These are phyloP conservation scores for Cladorrhinum sp. DNA, from an alignment of 2,329 filamentous ascomycete species.

Conservation along the genomic window DNA sequence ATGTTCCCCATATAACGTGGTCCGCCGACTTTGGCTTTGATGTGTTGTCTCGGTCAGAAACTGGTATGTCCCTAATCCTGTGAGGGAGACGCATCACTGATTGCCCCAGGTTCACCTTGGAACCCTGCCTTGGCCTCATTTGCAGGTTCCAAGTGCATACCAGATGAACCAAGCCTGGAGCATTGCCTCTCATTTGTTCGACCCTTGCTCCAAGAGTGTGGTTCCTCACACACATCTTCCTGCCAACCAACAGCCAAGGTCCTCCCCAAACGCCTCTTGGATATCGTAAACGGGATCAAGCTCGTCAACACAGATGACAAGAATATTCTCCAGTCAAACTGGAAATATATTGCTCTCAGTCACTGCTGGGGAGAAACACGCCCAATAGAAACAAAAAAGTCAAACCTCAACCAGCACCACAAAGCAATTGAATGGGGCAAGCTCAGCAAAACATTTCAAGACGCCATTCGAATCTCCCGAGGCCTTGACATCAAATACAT, in stretches of 20 bases:
- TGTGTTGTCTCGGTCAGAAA: too few relatives aligned
- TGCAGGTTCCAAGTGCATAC: not conserved
- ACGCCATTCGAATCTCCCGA: too few relatives aligned
- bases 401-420: too few relatives aligned
- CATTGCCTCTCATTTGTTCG: not conserved
- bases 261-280: not conserved
- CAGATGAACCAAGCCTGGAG: not conserved
- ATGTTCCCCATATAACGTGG: too few relatives aligned
- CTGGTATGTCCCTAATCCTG: not conserved
- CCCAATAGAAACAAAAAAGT: too few relatives aligned
- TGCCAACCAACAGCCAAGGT: not conserved
- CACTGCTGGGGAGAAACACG: too few relatives aligned
- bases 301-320: not conserved
- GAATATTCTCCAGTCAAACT: not conserved
- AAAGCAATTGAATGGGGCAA: too few relatives aligned
- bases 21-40: too few relatives aligned
- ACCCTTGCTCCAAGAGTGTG: not conserved
- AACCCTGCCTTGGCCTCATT: not conserved
- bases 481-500: too few relatives aligned
- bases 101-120: not conserved
- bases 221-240: not conserved
- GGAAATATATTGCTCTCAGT: not conserved
- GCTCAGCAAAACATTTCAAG: too few relatives aligned
- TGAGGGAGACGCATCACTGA: not conserved
- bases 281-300: not conserved